Conservation (phyloP, 768 basidiomycete species). For the Suillus hirtellus region DNA sequence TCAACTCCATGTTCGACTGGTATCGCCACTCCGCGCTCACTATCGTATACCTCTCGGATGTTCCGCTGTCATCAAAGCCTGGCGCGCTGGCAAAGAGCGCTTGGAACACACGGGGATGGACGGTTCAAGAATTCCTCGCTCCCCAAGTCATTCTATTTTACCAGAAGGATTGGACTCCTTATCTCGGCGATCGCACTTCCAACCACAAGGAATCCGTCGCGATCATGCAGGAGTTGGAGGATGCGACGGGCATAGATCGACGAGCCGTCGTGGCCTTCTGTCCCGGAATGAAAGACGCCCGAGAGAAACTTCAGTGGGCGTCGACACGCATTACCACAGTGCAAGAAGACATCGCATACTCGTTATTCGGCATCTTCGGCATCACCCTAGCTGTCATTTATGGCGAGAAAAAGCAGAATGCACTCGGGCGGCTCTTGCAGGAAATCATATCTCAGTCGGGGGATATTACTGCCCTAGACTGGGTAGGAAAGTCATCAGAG, state of each 20-base stretch:
- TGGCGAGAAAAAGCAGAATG: background rate
- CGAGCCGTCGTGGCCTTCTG: background rate
- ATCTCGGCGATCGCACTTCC: background rate
- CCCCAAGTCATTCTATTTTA: background rate
- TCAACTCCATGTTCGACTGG: conserved; percentile 15
- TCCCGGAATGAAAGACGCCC: background rate
- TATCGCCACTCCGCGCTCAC: no score
- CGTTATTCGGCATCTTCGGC: background rate
- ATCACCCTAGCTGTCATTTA: background rate
- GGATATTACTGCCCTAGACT: background rate
- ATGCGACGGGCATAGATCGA: background rate
- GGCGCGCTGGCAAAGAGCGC: background rate
- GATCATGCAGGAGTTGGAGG: background rate
- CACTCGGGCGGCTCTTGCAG: background rate
- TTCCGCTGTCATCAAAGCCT: background rate
- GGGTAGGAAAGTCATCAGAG: background rate
- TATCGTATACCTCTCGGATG: no score
- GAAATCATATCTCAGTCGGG: background rate
- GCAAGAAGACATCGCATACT: background rate
- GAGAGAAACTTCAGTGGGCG: background rate
- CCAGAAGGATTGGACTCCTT: background rate
- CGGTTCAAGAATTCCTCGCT: conserved; percentile 9
- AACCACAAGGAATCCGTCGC: background rate
- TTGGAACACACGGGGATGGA: conserved; percentile 13
- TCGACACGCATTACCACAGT: background rate